Percentiles rank a stretch among this genome's conserved stretches.
Conservation (phyloP, 345 rosid genomes). For the Dipteronia dyeriana region DNA sequence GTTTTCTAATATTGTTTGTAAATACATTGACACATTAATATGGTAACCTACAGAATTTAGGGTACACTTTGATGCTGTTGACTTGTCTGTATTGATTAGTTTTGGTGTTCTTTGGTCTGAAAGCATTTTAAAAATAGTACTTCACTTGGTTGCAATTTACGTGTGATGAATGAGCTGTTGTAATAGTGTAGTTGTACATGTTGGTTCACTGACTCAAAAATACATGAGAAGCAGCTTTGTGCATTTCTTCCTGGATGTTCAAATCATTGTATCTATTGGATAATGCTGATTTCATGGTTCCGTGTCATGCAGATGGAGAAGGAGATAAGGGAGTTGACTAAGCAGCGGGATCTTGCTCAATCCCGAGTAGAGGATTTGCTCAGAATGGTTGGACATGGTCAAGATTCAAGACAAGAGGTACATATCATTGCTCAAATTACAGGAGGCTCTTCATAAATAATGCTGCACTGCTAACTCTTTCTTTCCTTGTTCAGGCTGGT, state of each 20-base stretch:
- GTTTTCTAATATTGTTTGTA: conserved; percentile 13
- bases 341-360: conserved; percentile 86
- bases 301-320: conserved; percentile 72
- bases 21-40: neutral
- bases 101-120: neutral
- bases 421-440: conserved; percentile 6
- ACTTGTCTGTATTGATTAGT: neutral
- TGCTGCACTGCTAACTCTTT: conserved; percentile 21
- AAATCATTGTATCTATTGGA: neutral
- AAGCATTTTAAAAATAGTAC: neutral
- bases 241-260: neutral
- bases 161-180: neutral
- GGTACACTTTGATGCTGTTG: conserved; percentile 1
- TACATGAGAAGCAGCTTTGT: neutral
- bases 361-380: conserved; percentile 78
- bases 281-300: conserved; percentile 25
- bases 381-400: conserved; percentile 56
- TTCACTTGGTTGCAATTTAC: neutral
- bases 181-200: neutral
- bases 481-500: conserved; percentile 40
- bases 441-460: conserved; percentile 7
- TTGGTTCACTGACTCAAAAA: neutral
- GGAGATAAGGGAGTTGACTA: conserved; percentile 72
- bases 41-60: neutral
- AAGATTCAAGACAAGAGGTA: conserved; percentile 57